phyloP scores from a whole-genome alignment of 2,329 filamentous ascomycete species.

The Alternaria arborescens region DNA sequence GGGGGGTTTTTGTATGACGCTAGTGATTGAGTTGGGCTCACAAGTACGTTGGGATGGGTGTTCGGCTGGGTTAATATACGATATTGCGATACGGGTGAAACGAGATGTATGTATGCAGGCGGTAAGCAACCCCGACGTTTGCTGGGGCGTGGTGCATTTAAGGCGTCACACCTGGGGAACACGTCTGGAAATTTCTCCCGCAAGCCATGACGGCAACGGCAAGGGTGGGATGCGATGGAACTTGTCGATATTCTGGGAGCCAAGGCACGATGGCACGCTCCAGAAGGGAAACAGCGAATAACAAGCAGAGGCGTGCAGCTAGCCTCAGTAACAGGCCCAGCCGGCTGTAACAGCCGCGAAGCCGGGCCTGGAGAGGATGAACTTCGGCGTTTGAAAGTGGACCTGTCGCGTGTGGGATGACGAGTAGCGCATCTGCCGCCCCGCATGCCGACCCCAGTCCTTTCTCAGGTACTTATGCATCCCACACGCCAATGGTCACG shows the following conservation, averaged over 20 bases:
- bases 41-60: slow-evolving; percentile 21
- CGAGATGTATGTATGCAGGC: slow-evolving; percentile 23
- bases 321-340: slow-evolving; percentile 19
- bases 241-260: slow-evolving; percentile 33
- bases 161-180: slow-evolving; percentile 17
- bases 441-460: slow-evolving; percentile 44
- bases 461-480: slow-evolving; percentile 41
- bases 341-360: slow-evolving; percentile 28
- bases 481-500: slow-evolving; percentile 24
- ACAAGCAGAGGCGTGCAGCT: slow-evolving; percentile 23
- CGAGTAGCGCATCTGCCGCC: slow-evolving; percentile 36
- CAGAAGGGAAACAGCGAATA: slow-evolving; percentile 35
- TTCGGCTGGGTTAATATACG: slow-evolving; percentile 33
- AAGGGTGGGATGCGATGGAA: slow-evolving; percentile 43
- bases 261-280: slow-evolving; percentile 39
- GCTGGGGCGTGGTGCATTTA: slow-evolving; percentile 38
- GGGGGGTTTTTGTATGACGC: slow-evolving; percentile 11
- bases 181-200: slow-evolving; percentile 36
- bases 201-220: slow-evolving; percentile 37
- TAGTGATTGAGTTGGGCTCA: slow-evolving; percentile 18
- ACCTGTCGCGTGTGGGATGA: slow-evolving; percentile 44
- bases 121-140: slow-evolving; percentile 30
- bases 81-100: slow-evolving; percentile 37
- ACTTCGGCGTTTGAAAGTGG: slow-evolving; percentile 47
- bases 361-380: slow-evolving; percentile 22